phyloP scores from a whole-genome alignment of 2,329 filamentous ascomycete species.

The Phyllosticta citriasiana region DNA sequence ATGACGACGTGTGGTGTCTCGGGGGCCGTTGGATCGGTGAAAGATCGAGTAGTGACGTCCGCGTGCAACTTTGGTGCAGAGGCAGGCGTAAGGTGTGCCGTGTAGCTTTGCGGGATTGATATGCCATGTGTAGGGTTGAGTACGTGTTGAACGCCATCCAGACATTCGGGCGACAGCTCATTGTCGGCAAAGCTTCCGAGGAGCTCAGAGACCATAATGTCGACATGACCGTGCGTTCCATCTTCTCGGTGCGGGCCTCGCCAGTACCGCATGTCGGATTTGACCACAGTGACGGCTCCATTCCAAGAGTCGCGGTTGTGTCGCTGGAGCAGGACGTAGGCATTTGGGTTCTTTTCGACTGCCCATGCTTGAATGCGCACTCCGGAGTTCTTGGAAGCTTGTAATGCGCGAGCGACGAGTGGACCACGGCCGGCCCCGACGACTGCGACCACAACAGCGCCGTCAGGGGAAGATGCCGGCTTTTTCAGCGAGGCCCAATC shows the following conservation, averaged over 20 bases:
- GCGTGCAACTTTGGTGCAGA: slow-evolving; percentile 75
- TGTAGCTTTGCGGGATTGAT: slow-evolving; percentile 88
- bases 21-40: slow-evolving; percentile 58
- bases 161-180: slow-evolving; percentile 89
- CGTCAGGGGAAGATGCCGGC: slow-evolving; percentile 61
- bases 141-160: slow-evolving; percentile 90
- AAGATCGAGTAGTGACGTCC: slow-evolving; percentile 59
- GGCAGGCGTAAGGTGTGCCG: slow-evolving; percentile 86
- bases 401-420: slow-evolving; percentile 75
- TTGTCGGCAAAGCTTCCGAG: slow-evolving; percentile 95
- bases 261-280: slow-evolving; percentile 97
- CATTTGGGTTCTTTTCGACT: slow-evolving; percentile 96
- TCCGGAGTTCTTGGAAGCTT: slow-evolving; percentile 65
- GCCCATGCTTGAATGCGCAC: slow-evolving; percentile 81
- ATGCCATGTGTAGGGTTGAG: slow-evolving; percentile 73
- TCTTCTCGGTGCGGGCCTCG: slow-evolving; percentile 58
- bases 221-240: slow-evolving; percentile 56
- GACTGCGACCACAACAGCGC: slow-evolving; percentile 75
- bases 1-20: slow-evolving; percentile 94
- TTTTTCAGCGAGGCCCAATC: slow-evolving; percentile 69
- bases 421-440: slow-evolving; percentile 90
- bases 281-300: slow-evolving; percentile 72
- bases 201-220: slow-evolving; percentile 89
- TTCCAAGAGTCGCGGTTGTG: slow-evolving; percentile 76
- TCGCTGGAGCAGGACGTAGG: slow-evolving; percentile 81